These are phyloP conservation scores for Kalanchoe fedtschenkoi DNA, from an alignment of 164 flowering plant genomes.

Conservation along the genomic window DNA sequence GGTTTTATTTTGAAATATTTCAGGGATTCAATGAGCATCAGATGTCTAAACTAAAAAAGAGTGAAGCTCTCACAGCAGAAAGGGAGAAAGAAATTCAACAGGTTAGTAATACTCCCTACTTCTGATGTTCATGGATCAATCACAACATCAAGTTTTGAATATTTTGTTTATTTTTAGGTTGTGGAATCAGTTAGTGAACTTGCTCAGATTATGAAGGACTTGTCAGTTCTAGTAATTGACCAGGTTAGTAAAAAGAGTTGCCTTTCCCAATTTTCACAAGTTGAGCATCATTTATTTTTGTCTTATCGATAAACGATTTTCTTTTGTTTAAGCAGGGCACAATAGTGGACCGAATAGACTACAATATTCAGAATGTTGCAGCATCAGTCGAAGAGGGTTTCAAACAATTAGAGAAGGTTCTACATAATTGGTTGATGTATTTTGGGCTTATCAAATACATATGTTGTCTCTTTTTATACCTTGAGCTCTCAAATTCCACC, in stretches of 20 bases:
- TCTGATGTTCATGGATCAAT: slow-evolving; percentile 4
- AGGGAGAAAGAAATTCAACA: slow-evolving; percentile 89
- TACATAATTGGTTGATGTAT: slow-evolving; percentile 11
- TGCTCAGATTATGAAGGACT: slow-evolving; percentile 98
- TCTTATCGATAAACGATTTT: background rate
- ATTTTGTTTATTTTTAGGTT: slow-evolving; percentile 33
- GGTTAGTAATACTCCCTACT: slow-evolving; percentile 17
- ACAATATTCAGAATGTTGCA: slow-evolving; percentile 90
- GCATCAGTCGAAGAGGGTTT: slow-evolving; percentile 79
- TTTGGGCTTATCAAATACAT: background rate
- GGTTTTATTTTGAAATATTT: background rate
- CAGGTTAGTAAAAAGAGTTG: slow-evolving; percentile 42
- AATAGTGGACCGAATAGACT: slow-evolving; percentile 90
- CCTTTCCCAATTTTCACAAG: background rate
- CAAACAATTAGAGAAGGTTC: slow-evolving; percentile 79
- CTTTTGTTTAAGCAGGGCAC: slow-evolving; percentile 52
- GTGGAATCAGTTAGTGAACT: slow-evolving; percentile 92
- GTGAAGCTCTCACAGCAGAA: slow-evolving; percentile 73
- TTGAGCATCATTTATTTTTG: background rate
- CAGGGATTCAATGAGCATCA: slow-evolving; percentile 79
- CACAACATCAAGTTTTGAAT: background rate
- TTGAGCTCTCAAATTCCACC: background rate
- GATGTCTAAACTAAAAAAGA: slow-evolving; percentile 64
- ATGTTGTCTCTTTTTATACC: background rate
- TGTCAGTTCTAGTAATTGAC: slow-evolving; percentile 93